phyloP scores from a whole-genome alignment of 2,329 filamentous ascomycete genomes.

The Magnaporthiopsis poae region DNA sequence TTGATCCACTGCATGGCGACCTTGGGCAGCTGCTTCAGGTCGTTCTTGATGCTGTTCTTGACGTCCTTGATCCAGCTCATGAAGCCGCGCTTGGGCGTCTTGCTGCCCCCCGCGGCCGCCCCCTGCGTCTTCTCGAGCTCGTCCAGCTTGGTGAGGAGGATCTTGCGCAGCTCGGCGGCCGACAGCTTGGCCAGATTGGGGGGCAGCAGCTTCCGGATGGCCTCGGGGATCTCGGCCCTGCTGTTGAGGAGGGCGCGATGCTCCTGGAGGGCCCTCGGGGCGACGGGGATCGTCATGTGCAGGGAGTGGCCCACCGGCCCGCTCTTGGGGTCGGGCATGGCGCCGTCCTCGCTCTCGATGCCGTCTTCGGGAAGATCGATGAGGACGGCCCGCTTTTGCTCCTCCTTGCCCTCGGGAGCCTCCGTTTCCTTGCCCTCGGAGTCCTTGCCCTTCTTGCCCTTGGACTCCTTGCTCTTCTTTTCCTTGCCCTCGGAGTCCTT shows the following conservation, averaged over 20 bases:
- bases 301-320: too few species aligned
- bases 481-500: background rate
- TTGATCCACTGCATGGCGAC: background rate
- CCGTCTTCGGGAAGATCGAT: too few species aligned
- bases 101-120: too few species aligned
- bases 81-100: background rate
- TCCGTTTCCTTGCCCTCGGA: background rate
- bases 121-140: too few species aligned
- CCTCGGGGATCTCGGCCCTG: too few species aligned
- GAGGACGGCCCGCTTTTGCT: too few species aligned
- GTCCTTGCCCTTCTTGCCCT: background rate
- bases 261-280: background rate
- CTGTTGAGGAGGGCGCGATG: too few species aligned
- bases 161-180: too few species aligned
- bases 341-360: too few species aligned
- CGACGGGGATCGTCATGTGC: background rate
- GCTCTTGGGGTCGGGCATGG: background rate
- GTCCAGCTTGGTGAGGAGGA: too few species aligned
- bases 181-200: too few species aligned
- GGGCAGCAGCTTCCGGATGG: too few species aligned
- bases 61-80: background rate
- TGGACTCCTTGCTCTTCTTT: background rate
- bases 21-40: background rate
- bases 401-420: background rate
- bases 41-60: background rate